A percentile compares a stretch with the other conserved stretches of the same genome.
These are phyloP conservation scores for Quercus suber DNA, from an alignment of 306 rosid genomes.

Conservation along the genomic window DNA sequence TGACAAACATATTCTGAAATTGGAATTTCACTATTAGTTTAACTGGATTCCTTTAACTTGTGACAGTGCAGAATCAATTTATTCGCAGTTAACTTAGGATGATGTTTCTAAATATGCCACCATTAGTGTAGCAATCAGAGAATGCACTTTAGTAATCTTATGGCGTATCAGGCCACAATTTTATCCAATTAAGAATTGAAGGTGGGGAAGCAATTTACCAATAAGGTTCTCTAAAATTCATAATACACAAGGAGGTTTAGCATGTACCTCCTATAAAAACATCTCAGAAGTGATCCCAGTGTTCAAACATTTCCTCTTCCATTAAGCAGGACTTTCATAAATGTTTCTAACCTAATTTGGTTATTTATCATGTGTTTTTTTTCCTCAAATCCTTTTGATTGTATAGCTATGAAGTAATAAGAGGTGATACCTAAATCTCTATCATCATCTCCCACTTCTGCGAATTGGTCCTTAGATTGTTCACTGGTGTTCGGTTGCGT, in stretches of 20 bases:
- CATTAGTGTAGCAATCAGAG: not conserved
- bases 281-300: not conserved
- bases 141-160: not conserved
- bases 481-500: not conserved
- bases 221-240: not conserved
- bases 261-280: not conserved
- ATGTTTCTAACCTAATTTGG: not conserved
- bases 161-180: not conserved
- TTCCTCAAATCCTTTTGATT: not conserved
- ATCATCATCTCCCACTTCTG: not conserved
- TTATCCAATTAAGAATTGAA: not conserved
- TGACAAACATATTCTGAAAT: not conserved
- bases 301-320: not conserved
- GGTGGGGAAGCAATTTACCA: not conserved
- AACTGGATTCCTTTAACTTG: not conserved
- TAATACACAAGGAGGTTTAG: not conserved
- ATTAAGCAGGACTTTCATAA: not conserved
- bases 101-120: not conserved
- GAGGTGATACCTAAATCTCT: not conserved
- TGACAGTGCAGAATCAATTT: not conserved
- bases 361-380: no score
- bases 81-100: not conserved
- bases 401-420: not conserved
- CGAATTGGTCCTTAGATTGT: not conserved
- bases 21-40: not conserved